Evolutionary conservation across 2,329 filamentous ascomycete genomes (phyloP).

Genomic region (Lachnellula willkommii): DNA sequence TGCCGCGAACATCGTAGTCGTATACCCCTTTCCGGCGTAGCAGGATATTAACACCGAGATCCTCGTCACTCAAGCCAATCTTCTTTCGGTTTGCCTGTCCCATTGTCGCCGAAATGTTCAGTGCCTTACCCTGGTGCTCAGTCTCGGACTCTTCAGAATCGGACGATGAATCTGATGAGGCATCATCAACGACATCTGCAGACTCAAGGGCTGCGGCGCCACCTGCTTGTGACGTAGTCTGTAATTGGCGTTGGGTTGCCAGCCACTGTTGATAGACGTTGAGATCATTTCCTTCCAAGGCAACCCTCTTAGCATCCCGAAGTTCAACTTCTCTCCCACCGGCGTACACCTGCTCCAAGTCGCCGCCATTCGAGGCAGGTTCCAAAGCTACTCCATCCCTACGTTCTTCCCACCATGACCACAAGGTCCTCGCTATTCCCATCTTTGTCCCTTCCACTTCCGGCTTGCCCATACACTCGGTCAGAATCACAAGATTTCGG

Average conservation of each 20-base stretch:
- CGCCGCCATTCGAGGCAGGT: constrained; percentile 47
- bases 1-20: constrained; percentile 86
- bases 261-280: constrained; percentile 86
- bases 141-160: constrained; percentile 84
- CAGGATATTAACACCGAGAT: constrained; percentile 85
- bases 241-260: constrained; percentile 79
- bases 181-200: constrained; percentile 73
- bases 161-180: constrained; percentile 78
- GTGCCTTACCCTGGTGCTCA: constrained; percentile 83
- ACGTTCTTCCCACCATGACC: constrained; percentile 71
- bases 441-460: constrained; percentile 19
- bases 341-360: constrained; percentile 61
- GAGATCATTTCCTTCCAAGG: constrained; percentile 71
- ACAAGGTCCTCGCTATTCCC: constrained; percentile 65
- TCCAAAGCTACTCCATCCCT: constrained; percentile 59
- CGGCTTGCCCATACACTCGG: constrained; percentile 58
- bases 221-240: constrained; percentile 70
- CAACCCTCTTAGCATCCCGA: constrained; percentile 54
- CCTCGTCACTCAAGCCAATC: constrained; percentile 78
- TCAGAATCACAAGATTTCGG: constrained; percentile 80
- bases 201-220: constrained; percentile 64
- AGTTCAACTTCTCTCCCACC: constrained; percentile 58
- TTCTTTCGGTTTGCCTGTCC: constrained; percentile 82
- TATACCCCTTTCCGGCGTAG: constrained; percentile 85
- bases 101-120: constrained; percentile 82